phyloP scores from a whole-genome alignment of 2,329 filamentous ascomycete species.

The Fusarium concolor region DNA sequence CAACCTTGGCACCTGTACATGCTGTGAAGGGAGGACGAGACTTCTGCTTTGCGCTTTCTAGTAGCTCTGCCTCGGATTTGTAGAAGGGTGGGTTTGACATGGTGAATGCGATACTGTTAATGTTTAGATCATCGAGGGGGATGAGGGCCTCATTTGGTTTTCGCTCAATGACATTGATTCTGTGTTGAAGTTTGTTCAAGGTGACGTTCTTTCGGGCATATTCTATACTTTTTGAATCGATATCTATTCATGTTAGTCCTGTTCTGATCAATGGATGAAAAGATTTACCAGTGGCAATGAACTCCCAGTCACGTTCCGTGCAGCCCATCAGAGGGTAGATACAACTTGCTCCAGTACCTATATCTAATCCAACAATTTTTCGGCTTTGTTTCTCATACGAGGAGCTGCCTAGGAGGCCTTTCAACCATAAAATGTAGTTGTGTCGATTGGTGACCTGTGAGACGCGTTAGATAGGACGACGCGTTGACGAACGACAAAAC shows the following conservation, averaged over 20 bases:
- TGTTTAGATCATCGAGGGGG: conserved; percentile 66
- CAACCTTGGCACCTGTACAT: conserved; percentile 79
- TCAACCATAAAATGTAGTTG: conserved; percentile 92
- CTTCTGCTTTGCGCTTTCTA: conserved; percentile 73
- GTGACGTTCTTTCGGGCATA: conserved; percentile 76
- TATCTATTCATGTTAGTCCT: conserved; percentile 62
- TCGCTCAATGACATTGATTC: conserved; percentile 73
- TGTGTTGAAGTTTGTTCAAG: conserved; percentile 71
- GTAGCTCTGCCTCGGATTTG: conserved; percentile 75
- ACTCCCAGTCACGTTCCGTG: conserved; percentile 77
- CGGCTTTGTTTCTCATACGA: conserved; percentile 61
- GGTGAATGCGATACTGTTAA: conserved; percentile 76
- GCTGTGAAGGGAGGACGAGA: conserved; percentile 75
- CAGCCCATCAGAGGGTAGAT: conserved; percentile 91
- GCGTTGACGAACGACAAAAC: conserved; percentile 27
- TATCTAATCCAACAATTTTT: conserved; percentile 78
- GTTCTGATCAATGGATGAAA: background rate
- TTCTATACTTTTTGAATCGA: conserved; percentile 76
- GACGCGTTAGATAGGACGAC: conserved; percentile 13
- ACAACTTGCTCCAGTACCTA: conserved; percentile 90
- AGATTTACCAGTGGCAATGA: conserved; percentile 69
- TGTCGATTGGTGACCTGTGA: conserved; percentile 72
- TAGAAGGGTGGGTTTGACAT: conserved; percentile 99
- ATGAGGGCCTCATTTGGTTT: conserved; percentile 67
- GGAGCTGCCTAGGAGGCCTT: conserved; percentile 80